Conservation (phyloP, 2,329 filamentous ascomycete genomes). For the Penicillium sp. region DNA sequence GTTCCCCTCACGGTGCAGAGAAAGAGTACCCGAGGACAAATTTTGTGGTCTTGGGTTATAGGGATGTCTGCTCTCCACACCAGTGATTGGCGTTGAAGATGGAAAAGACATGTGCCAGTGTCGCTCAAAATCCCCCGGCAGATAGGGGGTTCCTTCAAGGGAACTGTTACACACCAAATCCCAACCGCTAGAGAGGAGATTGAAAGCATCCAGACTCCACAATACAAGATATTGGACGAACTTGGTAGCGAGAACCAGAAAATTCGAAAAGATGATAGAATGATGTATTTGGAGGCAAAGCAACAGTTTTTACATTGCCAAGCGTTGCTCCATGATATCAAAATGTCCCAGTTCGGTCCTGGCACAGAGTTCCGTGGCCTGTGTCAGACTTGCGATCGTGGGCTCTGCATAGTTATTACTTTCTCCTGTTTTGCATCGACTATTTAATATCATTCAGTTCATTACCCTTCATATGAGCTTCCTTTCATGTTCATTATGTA, state of each 20-base stretch:
- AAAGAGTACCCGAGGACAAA: not conserved
- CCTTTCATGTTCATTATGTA: not conserved
- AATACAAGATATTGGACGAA: too few relatives aligned
- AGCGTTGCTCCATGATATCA: too few relatives aligned
- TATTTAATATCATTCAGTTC: too few relatives aligned
- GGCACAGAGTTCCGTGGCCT: not conserved
- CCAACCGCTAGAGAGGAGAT: too few relatives aligned
- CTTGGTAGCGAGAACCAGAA: too few relatives aligned
- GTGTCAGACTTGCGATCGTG: not conserved
- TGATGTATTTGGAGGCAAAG: too few relatives aligned
- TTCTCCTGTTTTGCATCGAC: too few relatives aligned
- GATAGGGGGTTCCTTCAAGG: not conserved
- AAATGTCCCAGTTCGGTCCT: too few relatives aligned
- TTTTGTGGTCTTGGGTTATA: not conserved
- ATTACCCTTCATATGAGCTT: not conserved
- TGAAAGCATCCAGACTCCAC: too few relatives aligned
- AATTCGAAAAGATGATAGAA: too few relatives aligned
- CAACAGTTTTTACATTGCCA: too few relatives aligned
- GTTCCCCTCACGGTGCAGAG: not conserved
- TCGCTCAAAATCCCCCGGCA: not conserved
- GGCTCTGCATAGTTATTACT: not conserved
- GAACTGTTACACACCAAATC: not conserved
- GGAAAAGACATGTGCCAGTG: not conserved
- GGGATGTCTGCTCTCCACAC: not conserved
- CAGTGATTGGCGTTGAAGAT: not conserved